Conservation (phyloP, 148 eudicot species). For the Mesembryanthemum crystallinum region DNA sequence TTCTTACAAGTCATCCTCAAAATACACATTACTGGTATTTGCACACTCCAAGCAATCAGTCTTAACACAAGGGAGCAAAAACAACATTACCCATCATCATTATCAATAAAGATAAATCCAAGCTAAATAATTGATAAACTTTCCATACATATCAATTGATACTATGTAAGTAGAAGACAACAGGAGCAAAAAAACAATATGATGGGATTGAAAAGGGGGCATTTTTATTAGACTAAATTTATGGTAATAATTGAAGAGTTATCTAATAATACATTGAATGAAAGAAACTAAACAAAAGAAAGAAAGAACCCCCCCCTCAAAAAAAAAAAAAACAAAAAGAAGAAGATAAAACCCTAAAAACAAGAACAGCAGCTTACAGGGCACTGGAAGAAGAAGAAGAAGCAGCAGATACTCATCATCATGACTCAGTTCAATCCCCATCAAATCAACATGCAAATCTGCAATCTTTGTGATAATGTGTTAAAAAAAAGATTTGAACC, state of each 20-base stretch:
- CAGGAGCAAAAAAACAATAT: not conserved
- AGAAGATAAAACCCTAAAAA: constrained; percentile 7
- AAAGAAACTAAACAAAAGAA: not conserved
- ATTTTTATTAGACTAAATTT: not conserved
- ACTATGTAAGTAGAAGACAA: not conserved
- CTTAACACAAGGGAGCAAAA: not conserved
- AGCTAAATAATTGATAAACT: not conserved
- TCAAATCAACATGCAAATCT: constrained; percentile 12
- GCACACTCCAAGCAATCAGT: not conserved
- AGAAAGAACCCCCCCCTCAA: not conserved
- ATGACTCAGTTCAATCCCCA: not conserved
- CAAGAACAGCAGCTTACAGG: not conserved
- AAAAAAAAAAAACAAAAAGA: not conserved
- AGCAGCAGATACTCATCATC: not conserved
- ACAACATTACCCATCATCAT: not conserved
- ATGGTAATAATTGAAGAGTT: not conserved
- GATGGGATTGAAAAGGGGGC: not conserved
- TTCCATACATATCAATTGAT: not conserved
- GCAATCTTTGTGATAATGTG: not conserved
- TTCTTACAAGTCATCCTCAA: not conserved
- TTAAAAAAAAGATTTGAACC: not conserved
- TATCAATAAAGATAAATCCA: not conserved
- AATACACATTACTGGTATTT: not conserved
- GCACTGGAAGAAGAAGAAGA: not conserved
- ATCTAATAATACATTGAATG: constrained; percentile 14